A percentile compares a stretch with the other conserved stretches of the same genome.
Evolutionary conservation across 2,329 filamentous ascomycete genomes (phyloP).

Genomic region (Fusarium keratoplasticum): DNA sequence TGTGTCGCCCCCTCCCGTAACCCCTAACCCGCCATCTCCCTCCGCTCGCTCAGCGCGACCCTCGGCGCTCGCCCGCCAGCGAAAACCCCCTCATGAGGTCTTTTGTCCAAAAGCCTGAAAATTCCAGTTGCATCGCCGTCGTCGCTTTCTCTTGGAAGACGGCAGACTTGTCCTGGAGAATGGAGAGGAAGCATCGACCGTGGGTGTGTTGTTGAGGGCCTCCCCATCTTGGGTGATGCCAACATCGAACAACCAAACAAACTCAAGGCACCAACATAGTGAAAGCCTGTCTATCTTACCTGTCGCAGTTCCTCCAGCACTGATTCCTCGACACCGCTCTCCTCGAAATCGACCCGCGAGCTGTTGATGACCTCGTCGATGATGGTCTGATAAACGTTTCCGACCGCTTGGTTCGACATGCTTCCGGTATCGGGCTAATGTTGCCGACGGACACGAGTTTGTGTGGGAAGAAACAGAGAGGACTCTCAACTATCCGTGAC

Average conservation of each 20-base stretch:
- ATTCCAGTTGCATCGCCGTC: not conserved
- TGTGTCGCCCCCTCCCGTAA: slow-evolving; percentile 58
- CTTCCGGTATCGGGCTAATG: slow-evolving; percentile 35
- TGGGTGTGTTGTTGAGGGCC: slow-evolving; percentile 12
- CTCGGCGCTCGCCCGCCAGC: slow-evolving; percentile 16
- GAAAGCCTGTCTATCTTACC: slow-evolving; percentile 67
- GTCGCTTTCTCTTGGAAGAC: not conserved
- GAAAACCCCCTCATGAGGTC: slow-evolving; percentile 15
- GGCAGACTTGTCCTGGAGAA: not conserved
- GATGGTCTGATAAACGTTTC: slow-evolving; percentile 82
- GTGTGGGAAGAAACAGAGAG: slow-evolving; percentile 3
- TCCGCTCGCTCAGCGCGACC: slow-evolving; percentile 28
- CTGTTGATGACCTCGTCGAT: slow-evolving; percentile 90
- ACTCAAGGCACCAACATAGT: slow-evolving; percentile 12
- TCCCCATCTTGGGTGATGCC: slow-evolving; percentile 33
- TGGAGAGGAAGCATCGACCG: slow-evolving; percentile 18
- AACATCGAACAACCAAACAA: slow-evolving; percentile 5
- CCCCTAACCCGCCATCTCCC: slow-evolving; percentile 46
- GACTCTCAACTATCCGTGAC: not conserved
- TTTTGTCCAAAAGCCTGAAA: not conserved
- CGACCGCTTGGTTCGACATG: slow-evolving; percentile 73
- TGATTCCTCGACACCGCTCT: slow-evolving; percentile 89
- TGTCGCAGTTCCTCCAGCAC: slow-evolving; percentile 88
- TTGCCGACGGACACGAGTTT: not conserved
- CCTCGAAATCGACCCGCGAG: slow-evolving; percentile 95